Evolutionary conservation across 768 basidiomycete genomes (phyloP), one percentile per base, ranked within the genome.

Genomic region (Boletus rex-veris): DNA sequence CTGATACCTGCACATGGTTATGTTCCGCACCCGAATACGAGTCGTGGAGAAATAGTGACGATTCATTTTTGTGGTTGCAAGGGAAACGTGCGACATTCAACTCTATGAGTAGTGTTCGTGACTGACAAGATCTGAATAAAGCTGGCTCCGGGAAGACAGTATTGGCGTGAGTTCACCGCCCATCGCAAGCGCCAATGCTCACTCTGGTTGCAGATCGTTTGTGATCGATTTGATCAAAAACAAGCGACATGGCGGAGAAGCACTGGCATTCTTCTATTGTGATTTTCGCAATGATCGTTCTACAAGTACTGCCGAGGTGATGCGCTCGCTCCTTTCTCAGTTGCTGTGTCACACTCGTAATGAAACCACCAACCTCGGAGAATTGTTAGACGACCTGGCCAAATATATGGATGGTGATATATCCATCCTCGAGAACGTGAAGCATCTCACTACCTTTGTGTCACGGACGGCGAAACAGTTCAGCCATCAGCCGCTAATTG

Each of bases 81-180:
- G 61, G 62, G 15, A 63, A 64, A 45, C 47, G 61, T 60, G 21
- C 18, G 50, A 15, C 8, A 9, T 35, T 49, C 7, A 12, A 39
- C 21, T 3, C n/a, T 48, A 31, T 8, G 21, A 14, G 3, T n/a
- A 15, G 35, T 30, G 5, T 16, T 24, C 14, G 12, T 31, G 35
- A 35, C 45, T 61, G n/a, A 47, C 30, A 7, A 24, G 10, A 3
- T n/a, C 19, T 43, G 35, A 15, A 19, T 11, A 18, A 28, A 64
- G 59, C 59, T 5, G 62, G 62, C 21, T 45, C 55, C 18, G 62
- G 62, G 15, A 64, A 64, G 40, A 58, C 62, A 0, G 51, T 64
- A 6, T 26, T 64, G 16, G 41, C 41, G 63, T 64, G 28, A 48
- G 63, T 52, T 28, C 8, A 14, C 3, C 15, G 24, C 15, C 15